A percentile compares a stretch with the other conserved stretches of the same genome.
These are phyloP conservation scores for Aspergillus thermomutatus DNA, from an alignment of 2,329 filamentous ascomycete species.

Conservation along the genomic window DNA sequence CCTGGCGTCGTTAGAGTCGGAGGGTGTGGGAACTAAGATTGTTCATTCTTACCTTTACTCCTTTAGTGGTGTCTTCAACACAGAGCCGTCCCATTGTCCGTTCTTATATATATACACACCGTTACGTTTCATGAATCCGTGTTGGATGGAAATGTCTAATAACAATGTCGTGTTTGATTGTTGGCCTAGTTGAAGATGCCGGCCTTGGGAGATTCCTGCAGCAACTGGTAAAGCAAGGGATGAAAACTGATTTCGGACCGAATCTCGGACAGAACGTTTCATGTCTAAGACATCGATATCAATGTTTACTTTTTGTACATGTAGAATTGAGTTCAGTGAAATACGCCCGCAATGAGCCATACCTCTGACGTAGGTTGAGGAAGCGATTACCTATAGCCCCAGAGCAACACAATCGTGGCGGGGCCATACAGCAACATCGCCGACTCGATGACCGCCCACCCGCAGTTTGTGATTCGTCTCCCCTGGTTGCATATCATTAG, in stretches of 20 bases:
- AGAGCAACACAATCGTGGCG: not conserved
- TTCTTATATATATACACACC: not conserved
- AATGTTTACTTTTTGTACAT: not conserved
- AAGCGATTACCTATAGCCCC: not conserved
- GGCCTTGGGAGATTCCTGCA: not conserved
- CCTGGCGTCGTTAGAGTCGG: constrained; percentile 14
- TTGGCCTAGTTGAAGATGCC: not conserved
- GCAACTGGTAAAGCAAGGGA: not conserved
- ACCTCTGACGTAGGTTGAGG: not conserved
- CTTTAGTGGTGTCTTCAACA: constrained; percentile 10
- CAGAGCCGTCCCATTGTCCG: not conserved
- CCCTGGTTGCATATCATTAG: constrained; percentile 1
- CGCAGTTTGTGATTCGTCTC: constrained; percentile 5
- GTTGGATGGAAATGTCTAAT: not conserved
- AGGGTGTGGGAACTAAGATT: constrained; percentile 7
- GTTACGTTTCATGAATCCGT: not conserved
- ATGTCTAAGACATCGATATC: not conserved
- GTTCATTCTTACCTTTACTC: not conserved
- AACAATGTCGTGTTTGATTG: not conserved
- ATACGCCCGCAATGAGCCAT: not conserved
- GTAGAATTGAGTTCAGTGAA: not conserved
- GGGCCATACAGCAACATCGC: not conserved
- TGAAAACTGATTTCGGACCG: not conserved
- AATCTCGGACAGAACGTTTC: not conserved
- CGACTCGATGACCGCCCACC: constrained; percentile 20